Evolutionary conservation across 345 rosid genomes (phyloP).

Genomic region (Bruguiera sexangula): DNA sequence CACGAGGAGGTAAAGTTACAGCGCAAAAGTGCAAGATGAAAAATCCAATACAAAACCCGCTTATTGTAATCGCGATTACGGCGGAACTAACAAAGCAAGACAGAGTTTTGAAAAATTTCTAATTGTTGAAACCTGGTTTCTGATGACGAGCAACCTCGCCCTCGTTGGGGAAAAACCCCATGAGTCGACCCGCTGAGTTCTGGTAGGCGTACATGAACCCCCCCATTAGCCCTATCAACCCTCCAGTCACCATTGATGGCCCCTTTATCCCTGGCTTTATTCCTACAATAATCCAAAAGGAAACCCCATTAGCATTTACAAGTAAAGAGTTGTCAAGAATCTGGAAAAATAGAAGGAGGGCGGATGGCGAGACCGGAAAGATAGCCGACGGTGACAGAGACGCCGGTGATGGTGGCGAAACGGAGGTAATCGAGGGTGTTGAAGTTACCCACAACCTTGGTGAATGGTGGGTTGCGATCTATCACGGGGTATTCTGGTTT

Average conservation of each 20-base stretch:
- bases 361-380: not conserved
- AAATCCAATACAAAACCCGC: not conserved
- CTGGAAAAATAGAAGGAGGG: not conserved
- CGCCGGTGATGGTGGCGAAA: conserved; percentile 65
- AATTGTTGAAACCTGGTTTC: conserved; percentile 1
- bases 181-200: conserved; percentile 89
- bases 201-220: conserved; percentile 99
- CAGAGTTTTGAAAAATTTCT: not conserved
- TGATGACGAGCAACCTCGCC: conserved; percentile 2
- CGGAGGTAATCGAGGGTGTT: conserved; percentile 77
- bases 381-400: conserved; percentile 95
- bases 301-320: not conserved
- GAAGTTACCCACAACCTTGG: conserved; percentile 79
- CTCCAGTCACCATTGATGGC: conserved; percentile 98
- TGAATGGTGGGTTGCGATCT: conserved; percentile 84
- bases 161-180: conserved; percentile 27
- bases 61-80: not conserved
- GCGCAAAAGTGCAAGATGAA: not conserved
- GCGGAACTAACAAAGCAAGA: not conserved
- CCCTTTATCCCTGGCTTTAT: conserved; percentile 86
- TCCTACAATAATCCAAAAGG: conserved; percentile 36
- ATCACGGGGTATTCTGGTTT: conserved; percentile 89
- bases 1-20: too few species aligned
- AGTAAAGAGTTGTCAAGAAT: not conserved
- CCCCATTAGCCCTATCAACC: conserved; percentile 91